Evolutionary conservation across 305 asterid species (phyloP).

Genomic region (Fraxinus nigra): DNA sequence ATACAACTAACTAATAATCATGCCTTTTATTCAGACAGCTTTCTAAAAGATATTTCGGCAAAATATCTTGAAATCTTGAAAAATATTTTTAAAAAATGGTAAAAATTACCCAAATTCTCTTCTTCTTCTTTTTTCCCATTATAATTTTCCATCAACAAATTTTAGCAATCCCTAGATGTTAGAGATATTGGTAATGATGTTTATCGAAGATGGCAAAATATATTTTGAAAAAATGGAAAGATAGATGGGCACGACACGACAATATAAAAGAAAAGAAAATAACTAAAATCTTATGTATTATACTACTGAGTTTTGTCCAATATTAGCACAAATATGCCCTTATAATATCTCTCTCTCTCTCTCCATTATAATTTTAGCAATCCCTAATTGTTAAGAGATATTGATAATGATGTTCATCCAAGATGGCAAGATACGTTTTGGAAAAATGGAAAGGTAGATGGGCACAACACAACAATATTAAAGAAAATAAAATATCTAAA

Average conservation of each 20-base stretch:
- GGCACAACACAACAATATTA: too few relatives aligned
- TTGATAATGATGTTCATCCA: background rate
- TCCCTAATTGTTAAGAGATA: too few relatives aligned
- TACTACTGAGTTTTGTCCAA: too few relatives aligned
- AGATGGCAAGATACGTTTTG: background rate
- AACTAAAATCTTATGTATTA: too few relatives aligned
- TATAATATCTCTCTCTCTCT: background rate
- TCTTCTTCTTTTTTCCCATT: too few relatives aligned
- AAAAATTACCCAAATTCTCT: background rate
- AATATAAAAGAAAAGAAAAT: too few relatives aligned
- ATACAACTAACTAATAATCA: background rate
- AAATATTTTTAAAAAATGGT: background rate
- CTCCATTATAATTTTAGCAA: background rate
- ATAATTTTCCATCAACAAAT: background rate
- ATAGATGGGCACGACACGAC: too few relatives aligned
- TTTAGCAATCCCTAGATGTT: background rate
- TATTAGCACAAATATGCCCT: too few relatives aligned
- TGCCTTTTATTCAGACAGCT: background rate
- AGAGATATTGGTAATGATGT: too few relatives aligned
- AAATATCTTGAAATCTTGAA: background rate
- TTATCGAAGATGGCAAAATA: background rate
- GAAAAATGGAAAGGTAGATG: background rate
- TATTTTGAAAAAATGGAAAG: background rate
- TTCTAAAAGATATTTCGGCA: background rate
- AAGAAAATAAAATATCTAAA: too few relatives aligned